Evolutionary conservation across 2,329 filamentous ascomycete genomes (phyloP), one percentile per base, ranked within the genome.

Genomic region (Verticillium zaregamsianum): DNA sequence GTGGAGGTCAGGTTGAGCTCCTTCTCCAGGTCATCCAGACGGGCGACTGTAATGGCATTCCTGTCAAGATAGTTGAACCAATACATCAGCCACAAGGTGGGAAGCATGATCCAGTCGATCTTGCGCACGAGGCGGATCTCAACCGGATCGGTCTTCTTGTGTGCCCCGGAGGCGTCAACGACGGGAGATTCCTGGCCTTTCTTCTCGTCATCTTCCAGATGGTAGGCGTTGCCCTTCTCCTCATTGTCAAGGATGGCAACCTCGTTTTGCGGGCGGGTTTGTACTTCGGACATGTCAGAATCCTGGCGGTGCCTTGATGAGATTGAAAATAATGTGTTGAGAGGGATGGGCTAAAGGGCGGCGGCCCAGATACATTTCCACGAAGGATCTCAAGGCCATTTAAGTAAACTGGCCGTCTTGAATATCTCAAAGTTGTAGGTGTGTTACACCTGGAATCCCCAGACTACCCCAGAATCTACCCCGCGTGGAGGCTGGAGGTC

Each of bases 71-170:
- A 67, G 58, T 58, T 62, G 31, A 23, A n/a, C 15, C 17, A 35
- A 17, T 52, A 28, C 72, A 76, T 72, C 61, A 69, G 67, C 73
- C 73, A 75, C 3, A 75, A 68, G 61, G 74, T 73, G 0, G 73
- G 73, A 64, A 73, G 14, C 12, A 60, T 60, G 17, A 37, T 73
- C 54, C 68, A 59, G 63, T 77, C 76, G 2, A 78, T 68, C 64
- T 76, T 76, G 56, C 68, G 70, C 40, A 77, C 74, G 15, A 77
- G 68, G 5, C 69, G 70, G 63, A 77, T 77, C 61, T 77, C 75
- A 32, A 64, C 72, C 1, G 74, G 74, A 57, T 76, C 73, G 3
- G 71, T 74, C 66, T 77, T 77, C 62, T 72, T 70, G 39, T 71
- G 67, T 7, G 74, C 71, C 25, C 74, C 74, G 11, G 72, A 75